Percentiles rank a stretch among this genome's conserved stretches.
These are phyloP conservation scores for Pelargonium fulgidum DNA, from an alignment of 441 rosid species.

Conservation along the genomic window DNA sequence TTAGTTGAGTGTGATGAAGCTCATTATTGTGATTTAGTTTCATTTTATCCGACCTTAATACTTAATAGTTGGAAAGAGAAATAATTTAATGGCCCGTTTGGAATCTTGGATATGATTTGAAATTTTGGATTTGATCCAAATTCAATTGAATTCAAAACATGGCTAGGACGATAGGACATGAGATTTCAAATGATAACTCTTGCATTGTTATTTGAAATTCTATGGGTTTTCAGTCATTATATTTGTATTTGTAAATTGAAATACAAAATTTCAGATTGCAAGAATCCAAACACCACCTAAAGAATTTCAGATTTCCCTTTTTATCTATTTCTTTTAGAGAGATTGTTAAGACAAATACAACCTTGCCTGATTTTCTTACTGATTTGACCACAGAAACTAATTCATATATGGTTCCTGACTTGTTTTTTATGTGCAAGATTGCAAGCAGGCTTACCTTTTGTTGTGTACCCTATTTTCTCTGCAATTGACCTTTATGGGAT, in stretches of 20 bases:
- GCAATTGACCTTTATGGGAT: conserved; percentile 79
- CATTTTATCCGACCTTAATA: no score
- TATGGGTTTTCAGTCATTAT: no score
- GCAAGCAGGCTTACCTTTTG: conserved; percentile 64
- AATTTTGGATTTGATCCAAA: no score
- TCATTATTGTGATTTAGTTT: not conserved
- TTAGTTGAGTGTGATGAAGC: not conserved
- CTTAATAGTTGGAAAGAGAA: conserved; percentile 1
- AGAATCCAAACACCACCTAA: no score
- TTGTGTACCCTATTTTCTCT: conserved; percentile 66
- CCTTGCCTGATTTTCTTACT: conserved; percentile 12
- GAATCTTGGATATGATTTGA: no score
- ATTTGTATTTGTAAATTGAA: no score
- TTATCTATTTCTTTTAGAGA: conserved; percentile 1
- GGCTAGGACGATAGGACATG: no score
- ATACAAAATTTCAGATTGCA: no score
- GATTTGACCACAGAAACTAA: conserved; percentile 10
- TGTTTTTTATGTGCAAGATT: conserved; percentile 35
- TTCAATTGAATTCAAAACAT: no score
- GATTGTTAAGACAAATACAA: not conserved
- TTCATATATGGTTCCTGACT: conserved; percentile 18
- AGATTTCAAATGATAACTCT: no score
- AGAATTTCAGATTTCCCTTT: not conserved
- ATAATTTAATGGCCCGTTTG: not conserved
- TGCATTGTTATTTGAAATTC: no score